Evolutionary conservation across 2,329 filamentous ascomycete species (phyloP), one percentile per base, ranked within the genome.

Genomic region (Colletotrichum eremochloae): DNA sequence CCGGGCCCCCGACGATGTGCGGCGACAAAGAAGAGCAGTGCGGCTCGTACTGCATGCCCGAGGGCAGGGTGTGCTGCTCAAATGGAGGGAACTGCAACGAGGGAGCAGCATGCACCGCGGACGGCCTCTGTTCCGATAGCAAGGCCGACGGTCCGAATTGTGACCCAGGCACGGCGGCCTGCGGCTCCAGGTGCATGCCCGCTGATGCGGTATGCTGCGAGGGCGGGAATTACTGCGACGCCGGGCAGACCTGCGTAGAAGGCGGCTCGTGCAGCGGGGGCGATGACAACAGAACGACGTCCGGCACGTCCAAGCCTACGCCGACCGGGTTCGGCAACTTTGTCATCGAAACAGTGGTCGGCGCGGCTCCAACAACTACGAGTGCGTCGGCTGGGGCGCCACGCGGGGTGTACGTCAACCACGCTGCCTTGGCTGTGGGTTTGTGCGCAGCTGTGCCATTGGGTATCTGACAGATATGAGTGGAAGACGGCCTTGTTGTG

Each of bases 61-160:
- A 29, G 36, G 36, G 36, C 12, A 57, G 20, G 36, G 55, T 29
- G 55, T 57, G 55, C 38, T 40, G 36, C 36, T 6, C 36, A 20
- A 57, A 40, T 9, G 12, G 20, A 8, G n/a, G 14, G 15, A 81
- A 78, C 72, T 82, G 81, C 74, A 75, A 78, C 12, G 33, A 64
- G 44, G 44, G 44, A 11, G 67, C 80, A 40, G 74, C 68, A 2
- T 81, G 80, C 67, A 77, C 74, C 0, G 36, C 67, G 53, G 33
- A 24, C 20, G 53, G 20, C 2, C 5, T n/a, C n/a, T 38, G 33
- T 38, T 38, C 53, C 20, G n/a, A 29, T 20, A 12, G 3, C 33
- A 9, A 3, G 9, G 53, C 5, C 18, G 18, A 33, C 36, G 33
- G 4, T 11, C 20, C 53, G 53, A 2, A 33, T 1, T 56, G 53